Evolutionary conservation across 441 rosid genomes (phyloP), one percentile per base, ranked within the genome.

Genomic region (Jatropha multifida): DNA sequence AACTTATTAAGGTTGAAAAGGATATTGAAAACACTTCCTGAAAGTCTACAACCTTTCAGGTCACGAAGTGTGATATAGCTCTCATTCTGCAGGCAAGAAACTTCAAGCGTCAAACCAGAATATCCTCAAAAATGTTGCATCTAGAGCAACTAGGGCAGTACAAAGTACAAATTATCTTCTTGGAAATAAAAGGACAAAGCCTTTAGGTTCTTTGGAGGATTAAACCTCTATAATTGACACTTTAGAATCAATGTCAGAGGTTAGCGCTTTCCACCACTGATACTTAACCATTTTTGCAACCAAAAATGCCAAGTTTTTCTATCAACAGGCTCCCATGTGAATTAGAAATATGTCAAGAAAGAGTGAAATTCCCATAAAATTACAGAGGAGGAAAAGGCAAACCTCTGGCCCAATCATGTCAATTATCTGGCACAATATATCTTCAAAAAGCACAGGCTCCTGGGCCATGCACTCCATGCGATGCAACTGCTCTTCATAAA

Each of bases 391-490:
- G 51, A 67, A 42, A 69, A 58, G 74, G 65, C 73, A 64, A 73
- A 95, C 99, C 91, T 92, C 89, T 42, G 97, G 93, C 80, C 90
- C 90, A 79, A 93, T 86, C 99, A 95, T 95, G 83, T 95, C 99
- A 70, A 93, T 90, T 81, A 95, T 88, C 84, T 95, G 99, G 85
- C 99, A 95, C 51, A 95, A 78, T 72, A 95, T 93, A 86, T 95
- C 99, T 85, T 95, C 99, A 83, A 93, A 93, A 49, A 95, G 87
- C 54, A 95, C 99, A 23, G 98, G 98, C 77, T 95, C 99, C 81
- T 95, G 99, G 1, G 96, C 98, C 99, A 95, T 89, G 84, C 99
- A 95, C 78, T 95, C 99, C 98, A 95, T 95, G 74, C 99, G 90
- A 86, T 95, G 99, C 81, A 95, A 81, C 80, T 95, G 98, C 83